Conservation (phyloP, 2,329 filamentous ascomycete genomes). For the Aotearoamyces nothofagi region DNA sequence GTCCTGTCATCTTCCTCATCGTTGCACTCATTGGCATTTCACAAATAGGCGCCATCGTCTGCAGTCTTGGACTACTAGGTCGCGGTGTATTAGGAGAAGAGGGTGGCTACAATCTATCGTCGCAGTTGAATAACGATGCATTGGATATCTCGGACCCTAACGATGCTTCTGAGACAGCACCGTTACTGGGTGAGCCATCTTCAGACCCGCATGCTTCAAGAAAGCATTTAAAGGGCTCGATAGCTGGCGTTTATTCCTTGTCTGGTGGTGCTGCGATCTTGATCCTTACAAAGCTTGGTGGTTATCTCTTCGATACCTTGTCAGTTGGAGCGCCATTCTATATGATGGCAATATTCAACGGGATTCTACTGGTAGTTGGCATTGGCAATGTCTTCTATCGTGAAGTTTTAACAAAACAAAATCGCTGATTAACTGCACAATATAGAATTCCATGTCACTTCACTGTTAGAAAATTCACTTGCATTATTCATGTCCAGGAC, state of each 20-base stretch:
- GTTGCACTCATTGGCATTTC: slow-evolving; percentile 75
- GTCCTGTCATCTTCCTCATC: slow-evolving; percentile 54
- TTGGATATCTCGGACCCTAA: slow-evolving; percentile 1
- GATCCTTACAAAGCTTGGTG: slow-evolving; percentile 80
- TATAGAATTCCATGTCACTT: too few species aligned
- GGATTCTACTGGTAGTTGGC: slow-evolving; percentile 40
- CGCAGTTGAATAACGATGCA: slow-evolving; percentile 11
- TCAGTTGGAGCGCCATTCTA: slow-evolving; percentile 76
- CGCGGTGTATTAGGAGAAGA: slow-evolving; percentile 52
- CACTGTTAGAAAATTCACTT: too few species aligned
- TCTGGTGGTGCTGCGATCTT: slow-evolving; percentile 83
- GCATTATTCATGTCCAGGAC: too few species aligned
- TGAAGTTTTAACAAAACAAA: slow-evolving; percentile 9
- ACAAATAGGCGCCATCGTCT: slow-evolving; percentile 94
- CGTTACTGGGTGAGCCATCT: slow-evolving; percentile 16
- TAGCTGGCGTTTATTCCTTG: slow-evolving; percentile 87
- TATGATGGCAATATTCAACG: slow-evolving; percentile 86
- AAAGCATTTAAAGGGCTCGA: slow-evolving; percentile 65
- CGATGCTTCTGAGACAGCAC: slow-evolving; percentile 10
- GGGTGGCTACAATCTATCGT: slow-evolving; percentile 17
- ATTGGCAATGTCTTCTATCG: slow-evolving; percentile 15
- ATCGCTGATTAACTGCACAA: too few species aligned
- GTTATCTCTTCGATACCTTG: slow-evolving; percentile 65
- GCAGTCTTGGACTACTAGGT: slow-evolving; percentile 78
- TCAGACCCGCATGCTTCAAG: slow-evolving; percentile 9